These are phyloP conservation scores for Erythrobasidium yunnanense DNA, from an alignment of 768 basidiomycete species.

Conservation along the genomic window DNA sequence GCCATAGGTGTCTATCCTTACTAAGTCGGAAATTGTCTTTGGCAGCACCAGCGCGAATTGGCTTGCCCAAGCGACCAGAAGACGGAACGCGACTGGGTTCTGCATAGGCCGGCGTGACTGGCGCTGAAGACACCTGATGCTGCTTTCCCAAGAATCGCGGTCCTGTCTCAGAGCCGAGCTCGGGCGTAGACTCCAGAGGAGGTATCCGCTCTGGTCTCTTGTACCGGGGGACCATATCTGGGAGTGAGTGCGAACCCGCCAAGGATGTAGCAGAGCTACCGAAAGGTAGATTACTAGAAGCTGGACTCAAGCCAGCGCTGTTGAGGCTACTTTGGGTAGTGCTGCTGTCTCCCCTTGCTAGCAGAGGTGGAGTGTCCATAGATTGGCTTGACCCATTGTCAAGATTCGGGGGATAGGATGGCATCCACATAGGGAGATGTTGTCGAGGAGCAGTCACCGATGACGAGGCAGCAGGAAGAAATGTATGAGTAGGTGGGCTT, in stretches of 20 bases:
- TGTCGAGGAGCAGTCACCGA: neutral
- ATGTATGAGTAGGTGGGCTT: conserved; percentile 16
- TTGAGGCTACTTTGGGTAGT: neutral
- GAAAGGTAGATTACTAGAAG: neutral
- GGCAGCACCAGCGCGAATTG: neutral
- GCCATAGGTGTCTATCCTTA: neutral
- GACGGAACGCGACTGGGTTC: conserved; percentile 7
- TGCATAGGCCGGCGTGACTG: conserved; percentile 18
- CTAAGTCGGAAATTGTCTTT: conserved; percentile 13
- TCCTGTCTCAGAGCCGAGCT: neutral
- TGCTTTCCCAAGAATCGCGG: neutral
- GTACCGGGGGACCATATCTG: neutral
- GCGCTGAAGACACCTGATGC: conserved; percentile 1
- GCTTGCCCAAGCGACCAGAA: conserved; percentile 18
- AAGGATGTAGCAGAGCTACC: too few species aligned
- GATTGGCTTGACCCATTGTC: neutral
- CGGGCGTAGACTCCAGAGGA: neutral
- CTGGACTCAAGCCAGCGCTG: neutral
- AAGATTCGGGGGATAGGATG: conserved; percentile 13
- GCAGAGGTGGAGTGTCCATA: neutral
- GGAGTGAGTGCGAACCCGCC: neutral
- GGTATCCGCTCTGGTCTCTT: neutral
- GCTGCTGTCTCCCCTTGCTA: neutral
- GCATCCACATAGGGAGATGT: conserved; percentile 8
- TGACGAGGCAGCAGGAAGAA: neutral